A percentile compares a stretch with the other conserved stretches of the same genome.
Evolutionary conservation across 2,329 filamentous ascomycete species (phyloP).

Genomic region (Cladosporium sp.): DNA sequence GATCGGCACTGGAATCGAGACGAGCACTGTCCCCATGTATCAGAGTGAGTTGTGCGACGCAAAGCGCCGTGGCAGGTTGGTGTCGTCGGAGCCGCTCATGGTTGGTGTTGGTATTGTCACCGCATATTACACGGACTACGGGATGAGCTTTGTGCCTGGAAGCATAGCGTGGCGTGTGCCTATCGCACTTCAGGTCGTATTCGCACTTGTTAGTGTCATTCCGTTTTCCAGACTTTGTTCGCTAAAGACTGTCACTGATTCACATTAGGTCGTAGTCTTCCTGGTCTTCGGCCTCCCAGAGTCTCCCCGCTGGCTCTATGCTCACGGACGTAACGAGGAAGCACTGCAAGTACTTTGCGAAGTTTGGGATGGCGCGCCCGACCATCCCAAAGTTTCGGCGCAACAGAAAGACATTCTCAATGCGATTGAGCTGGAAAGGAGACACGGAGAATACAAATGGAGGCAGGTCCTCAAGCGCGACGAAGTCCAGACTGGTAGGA

Average conservation of each 20-base stretch:
- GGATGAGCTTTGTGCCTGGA: conserved; percentile 38
- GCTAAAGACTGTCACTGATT: background rate
- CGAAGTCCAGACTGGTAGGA: conserved; percentile 36
- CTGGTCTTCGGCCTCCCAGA: conserved; percentile 37
- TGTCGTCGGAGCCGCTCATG: conserved; percentile 32
- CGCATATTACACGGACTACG: conserved; percentile 33
- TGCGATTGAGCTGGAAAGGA: conserved; percentile 32
- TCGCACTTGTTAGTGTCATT: conserved; percentile 17
- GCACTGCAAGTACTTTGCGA: conserved; percentile 31
- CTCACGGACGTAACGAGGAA: conserved; percentile 28
- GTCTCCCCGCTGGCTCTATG: conserved; percentile 39
- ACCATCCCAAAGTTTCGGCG: conserved; percentile 23
- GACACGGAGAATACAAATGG: conserved; percentile 37
- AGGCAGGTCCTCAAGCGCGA: conserved; percentile 33
- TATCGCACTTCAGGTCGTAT: conserved; percentile 42
- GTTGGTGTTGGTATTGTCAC: conserved; percentile 29
- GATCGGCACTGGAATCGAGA: conserved; percentile 44
- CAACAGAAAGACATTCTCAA: conserved; percentile 34
- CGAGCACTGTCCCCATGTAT: conserved; percentile 42
- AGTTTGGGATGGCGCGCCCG: conserved; percentile 28
- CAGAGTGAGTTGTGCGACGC: conserved; percentile 32
- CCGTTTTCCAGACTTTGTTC: background rate
- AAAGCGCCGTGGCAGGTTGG: conserved; percentile 29
- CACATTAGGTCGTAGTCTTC: conserved; percentile 33
- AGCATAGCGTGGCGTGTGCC: conserved; percentile 44